Conservation (phyloP, 2,329 filamentous ascomycete species). For the Colletotrichum caudatum region DNA sequence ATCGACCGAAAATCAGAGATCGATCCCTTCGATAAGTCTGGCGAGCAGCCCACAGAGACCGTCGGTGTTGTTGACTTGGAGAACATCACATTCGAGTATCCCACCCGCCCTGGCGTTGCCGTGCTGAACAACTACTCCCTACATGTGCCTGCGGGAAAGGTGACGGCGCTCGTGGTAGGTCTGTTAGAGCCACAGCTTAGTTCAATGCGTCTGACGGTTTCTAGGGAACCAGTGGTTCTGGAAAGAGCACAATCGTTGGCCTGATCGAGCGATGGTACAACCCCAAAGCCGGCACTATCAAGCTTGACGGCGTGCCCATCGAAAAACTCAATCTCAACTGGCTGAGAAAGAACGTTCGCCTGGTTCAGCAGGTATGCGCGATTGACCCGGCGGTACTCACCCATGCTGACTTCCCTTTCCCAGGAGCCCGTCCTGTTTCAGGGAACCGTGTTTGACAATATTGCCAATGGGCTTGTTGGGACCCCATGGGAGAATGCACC, state of each 20-base stretch:
- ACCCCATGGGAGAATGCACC: constrained; percentile 44
- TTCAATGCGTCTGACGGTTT: background rate
- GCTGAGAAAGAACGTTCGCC: constrained; percentile 53
- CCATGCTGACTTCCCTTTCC: background rate
- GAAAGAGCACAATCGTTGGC: constrained; percentile 56
- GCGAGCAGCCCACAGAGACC: constrained; percentile 48
- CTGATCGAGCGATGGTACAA: constrained; percentile 57
- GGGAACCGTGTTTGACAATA: constrained; percentile 62
- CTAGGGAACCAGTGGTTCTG: constrained; percentile 49
- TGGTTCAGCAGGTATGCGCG: constrained; percentile 50
- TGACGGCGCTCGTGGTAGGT: constrained; percentile 56
- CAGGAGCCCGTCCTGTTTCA: constrained; percentile 56
- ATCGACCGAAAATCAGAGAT: constrained; percentile 55
- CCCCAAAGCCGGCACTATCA: constrained; percentile 50
- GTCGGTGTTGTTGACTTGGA: constrained; percentile 53
- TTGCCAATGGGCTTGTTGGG: constrained; percentile 59
- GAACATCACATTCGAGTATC: constrained; percentile 59
- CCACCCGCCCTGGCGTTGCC: constrained; percentile 55
- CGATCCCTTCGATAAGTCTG: constrained; percentile 51
- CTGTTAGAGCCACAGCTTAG: background rate
- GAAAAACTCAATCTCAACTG: constrained; percentile 53
- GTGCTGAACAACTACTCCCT: constrained; percentile 58
- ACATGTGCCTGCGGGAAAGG: constrained; percentile 58
- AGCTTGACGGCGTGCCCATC: constrained; percentile 52
- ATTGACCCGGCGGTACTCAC: background rate